Evolutionary conservation across 1,284 basidiomycete genomes (phyloP).

Genomic region (Apiotrichum veenhuisii): DNA sequence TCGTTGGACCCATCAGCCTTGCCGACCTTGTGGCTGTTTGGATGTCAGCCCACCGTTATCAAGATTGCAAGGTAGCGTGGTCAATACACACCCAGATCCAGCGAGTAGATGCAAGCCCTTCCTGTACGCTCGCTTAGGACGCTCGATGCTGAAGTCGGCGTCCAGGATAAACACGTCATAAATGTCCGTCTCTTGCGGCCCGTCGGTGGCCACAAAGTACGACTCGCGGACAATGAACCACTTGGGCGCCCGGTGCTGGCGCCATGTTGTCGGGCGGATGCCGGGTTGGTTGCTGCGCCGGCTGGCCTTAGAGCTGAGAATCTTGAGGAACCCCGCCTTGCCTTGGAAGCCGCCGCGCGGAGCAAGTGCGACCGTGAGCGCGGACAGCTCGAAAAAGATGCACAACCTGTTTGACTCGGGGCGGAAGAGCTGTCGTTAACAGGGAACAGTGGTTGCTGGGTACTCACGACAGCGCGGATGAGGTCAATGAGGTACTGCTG

Average conservation of each 20-base stretch:
- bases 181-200: slow-evolving; percentile 74
- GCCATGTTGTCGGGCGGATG: slow-evolving; percentile 55
- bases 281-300: slow-evolving; percentile 53
- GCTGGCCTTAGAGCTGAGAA: slow-evolving; percentile 50
- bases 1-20: slow-evolving; percentile 6
- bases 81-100: slow-evolving; percentile 15
- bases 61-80: no score
- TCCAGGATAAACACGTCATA: slow-evolving; percentile 96
- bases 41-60: not conserved
- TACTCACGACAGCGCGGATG: slow-evolving; percentile 77
- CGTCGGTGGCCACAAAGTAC: slow-evolving; percentile 81
- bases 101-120: slow-evolving; percentile 41
- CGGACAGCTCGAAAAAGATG: slow-evolving; percentile 92
- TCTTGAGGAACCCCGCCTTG: slow-evolving; percentile 80
- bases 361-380: slow-evolving; percentile 78
- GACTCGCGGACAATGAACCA: slow-evolving; percentile 96
- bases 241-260: slow-evolving; percentile 65
- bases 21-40: not conserved
- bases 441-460: no score
- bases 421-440: slow-evolving; percentile 76
- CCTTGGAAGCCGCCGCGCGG: slow-evolving; percentile 71
- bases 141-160: slow-evolving; percentile 78
- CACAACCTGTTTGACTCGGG: slow-evolving; percentile 87
- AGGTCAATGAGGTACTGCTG: slow-evolving; percentile 87
- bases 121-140: slow-evolving; percentile 48